Percentiles rank a stretch among this genome's conserved stretches.
These are phyloP conservation scores for Prunus padus DNA, from an alignment of 306 rosid genomes.

Conservation along the genomic window DNA sequence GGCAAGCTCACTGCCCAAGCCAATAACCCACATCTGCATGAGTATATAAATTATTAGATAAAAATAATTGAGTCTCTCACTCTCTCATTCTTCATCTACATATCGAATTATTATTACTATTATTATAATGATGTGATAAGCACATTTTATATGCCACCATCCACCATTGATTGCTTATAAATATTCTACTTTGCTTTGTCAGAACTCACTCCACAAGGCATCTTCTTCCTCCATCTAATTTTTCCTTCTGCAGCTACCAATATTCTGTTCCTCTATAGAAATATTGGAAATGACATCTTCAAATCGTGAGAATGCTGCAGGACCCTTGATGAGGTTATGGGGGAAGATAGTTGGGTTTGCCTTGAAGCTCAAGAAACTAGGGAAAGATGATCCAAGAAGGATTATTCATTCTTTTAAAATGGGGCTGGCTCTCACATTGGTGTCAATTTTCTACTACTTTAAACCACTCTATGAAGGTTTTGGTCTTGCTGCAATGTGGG, in stretches of 20 bases:
- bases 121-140: background rate
- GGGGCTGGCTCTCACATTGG: conserved; percentile 32
- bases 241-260: background rate
- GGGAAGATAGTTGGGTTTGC: background rate
- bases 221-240: background rate
- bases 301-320: background rate
- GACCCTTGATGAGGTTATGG: background rate
- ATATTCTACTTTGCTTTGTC: background rate
- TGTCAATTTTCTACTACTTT: conserved; percentile 28
- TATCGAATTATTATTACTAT: no score
- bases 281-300: conserved; percentile 13
- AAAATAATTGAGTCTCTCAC: no score
- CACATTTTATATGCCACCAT: background rate
- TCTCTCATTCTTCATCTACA: no score
- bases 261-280: background rate
- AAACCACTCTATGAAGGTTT: conserved; percentile 25
- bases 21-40: no score
- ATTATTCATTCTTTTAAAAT: conserved; percentile 29
- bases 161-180: conserved; percentile 1
- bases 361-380: conserved; percentile 16
- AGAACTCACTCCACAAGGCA: background rate
- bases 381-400: conserved; percentile 28
- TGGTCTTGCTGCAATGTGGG: conserved; percentile 32
- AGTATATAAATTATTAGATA: no score
- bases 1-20: no score